phyloP scores from a whole-genome alignment of 495 filamentous ascomycete species.

The Lepidopterella palustris region DNA sequence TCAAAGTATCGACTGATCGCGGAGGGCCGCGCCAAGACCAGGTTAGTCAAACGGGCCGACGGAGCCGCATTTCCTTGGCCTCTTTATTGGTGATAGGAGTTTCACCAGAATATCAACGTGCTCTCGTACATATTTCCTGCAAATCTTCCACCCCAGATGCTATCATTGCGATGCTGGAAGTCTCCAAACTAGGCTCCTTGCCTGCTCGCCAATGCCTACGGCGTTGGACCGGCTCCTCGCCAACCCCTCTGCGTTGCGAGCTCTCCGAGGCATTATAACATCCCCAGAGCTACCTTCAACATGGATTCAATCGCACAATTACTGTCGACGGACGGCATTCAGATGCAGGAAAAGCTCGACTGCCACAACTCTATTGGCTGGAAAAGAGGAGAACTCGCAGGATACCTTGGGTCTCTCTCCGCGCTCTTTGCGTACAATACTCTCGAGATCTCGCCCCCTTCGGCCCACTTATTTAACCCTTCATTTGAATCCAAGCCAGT shows the following conservation, averaged over 20 bases:
- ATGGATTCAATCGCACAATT: conserved; percentile 6
- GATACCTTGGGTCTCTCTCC: neutral
- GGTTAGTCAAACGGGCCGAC: neutral
- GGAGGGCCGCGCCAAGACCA: neutral
- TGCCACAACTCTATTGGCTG: neutral
- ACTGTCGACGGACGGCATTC: neutral
- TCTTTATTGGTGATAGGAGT: too few species aligned
- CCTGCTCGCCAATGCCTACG: conserved; percentile 20
- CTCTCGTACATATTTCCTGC: too few species aligned
- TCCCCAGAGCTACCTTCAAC: conserved; percentile 1
- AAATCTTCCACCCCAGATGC: too few species aligned
- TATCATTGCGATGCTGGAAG: conserved; percentile 13
- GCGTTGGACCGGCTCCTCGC: conserved; percentile 31
- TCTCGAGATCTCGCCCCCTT: too few species aligned
- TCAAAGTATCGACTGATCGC: conserved; percentile 19
- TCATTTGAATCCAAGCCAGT: too few species aligned
- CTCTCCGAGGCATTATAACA: conserved; percentile 20
- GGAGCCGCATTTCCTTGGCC: too few species aligned
- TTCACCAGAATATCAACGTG: too few species aligned
- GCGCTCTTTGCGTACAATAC: neutral
- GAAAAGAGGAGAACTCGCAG: neutral
- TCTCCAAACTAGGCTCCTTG: neutral
- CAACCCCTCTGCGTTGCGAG: conserved; percentile 26
- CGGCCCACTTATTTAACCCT: too few species aligned
- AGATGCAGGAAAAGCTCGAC: neutral